Base-by-base conservation (phyloP, 129 eudicot species). In the Rutidosis leptorrhynchoides region DNA sequence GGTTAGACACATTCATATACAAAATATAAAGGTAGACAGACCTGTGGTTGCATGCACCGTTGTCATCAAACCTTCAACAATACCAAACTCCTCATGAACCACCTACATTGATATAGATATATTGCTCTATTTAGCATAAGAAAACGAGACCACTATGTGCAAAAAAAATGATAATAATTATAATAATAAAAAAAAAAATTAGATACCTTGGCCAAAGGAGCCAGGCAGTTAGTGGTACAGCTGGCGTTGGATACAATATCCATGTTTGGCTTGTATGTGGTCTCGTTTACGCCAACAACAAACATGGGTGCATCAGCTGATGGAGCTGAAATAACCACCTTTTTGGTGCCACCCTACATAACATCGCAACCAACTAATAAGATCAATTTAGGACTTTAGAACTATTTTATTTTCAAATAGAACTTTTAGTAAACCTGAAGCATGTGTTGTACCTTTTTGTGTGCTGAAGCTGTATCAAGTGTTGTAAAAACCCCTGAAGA, bases 1-100 rank as follows among this genome's bases (percentile, higher is more conserved):
- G 7, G 37, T 58, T 59, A 54, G 16, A 28, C 11, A 7, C 8
- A 65, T 24, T 26, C 24, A 68, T 53, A 42, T 62, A 10, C 70
- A 73, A 72, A 35, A 74, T 14, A 32, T 12, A 51, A 20, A 51
- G 21, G 55, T 33, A 75, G 68, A 76, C 43, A 58, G 54, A 93
- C 99, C 99, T 70, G 99, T 88, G 17, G 96, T 93, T 46, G 99
- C 99, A 80, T 93, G 99, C 62, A 93, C 99, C 32, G 99, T 89
- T 10, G 96, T 93, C 99, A 93, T 93, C 29, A 93, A 72, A 62
- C 99, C 96, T 76, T 89, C 99, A 43, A 86, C 67, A 45, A 93
- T 93, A 70, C 99, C 99, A 74, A 93, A 89, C 81, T 93, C 99
- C 78, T 93, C 96, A 22, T 93, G 99, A 58, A 93, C 96, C 72